A percentile compares a stretch with the other conserved stretches of the same genome.
Conservation (phyloP, 805 yeast species). For the Clavispora asparagi region DNA sequence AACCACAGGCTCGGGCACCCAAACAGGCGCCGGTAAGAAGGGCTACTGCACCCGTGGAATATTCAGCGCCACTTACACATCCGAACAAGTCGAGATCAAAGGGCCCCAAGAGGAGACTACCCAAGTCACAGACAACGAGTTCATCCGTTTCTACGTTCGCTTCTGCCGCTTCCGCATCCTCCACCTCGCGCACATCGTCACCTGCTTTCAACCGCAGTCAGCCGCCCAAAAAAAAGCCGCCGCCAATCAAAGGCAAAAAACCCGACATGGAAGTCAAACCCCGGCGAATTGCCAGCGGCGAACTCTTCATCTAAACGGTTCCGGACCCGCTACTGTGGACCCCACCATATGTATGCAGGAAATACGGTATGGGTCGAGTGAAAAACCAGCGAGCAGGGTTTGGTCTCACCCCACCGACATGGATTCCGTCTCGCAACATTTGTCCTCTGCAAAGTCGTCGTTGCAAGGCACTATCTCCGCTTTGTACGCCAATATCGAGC, state of each 20-base stretch:
- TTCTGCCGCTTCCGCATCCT: not conserved
- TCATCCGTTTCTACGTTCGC: not conserved
- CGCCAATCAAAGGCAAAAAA: slow-evolving; percentile 11
- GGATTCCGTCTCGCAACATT: slow-evolving; percentile 1
- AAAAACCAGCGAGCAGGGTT: not conserved
- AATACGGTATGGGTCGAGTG: not conserved
- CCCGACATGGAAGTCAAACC: slow-evolving; percentile 8
- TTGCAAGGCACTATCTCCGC: slow-evolving; percentile 1
- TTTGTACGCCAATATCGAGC: not conserved
- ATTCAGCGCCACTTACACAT: slow-evolving; percentile 30
- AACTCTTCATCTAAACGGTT: slow-evolving; percentile 20
- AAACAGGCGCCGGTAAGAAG: not conserved
- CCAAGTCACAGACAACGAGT: slow-evolving; percentile 16
- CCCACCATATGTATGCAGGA: not conserved
- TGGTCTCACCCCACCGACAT: not conserved
- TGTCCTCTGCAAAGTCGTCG: slow-evolving; percentile 5
- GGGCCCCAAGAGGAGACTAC: slow-evolving; percentile 50
- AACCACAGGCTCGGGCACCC: not conserved
- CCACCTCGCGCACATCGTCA: not conserved
- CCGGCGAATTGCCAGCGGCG: slow-evolving; percentile 24
- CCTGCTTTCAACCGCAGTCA: not conserved
- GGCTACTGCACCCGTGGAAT: not conserved
- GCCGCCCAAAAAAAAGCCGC: slow-evolving; percentile 7
- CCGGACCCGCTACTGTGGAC: too few relatives aligned
- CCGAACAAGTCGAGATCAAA: slow-evolving; percentile 42